Evolutionary conservation across 257 asterid species (phyloP).

Genomic region (Datura wrightii): DNA sequence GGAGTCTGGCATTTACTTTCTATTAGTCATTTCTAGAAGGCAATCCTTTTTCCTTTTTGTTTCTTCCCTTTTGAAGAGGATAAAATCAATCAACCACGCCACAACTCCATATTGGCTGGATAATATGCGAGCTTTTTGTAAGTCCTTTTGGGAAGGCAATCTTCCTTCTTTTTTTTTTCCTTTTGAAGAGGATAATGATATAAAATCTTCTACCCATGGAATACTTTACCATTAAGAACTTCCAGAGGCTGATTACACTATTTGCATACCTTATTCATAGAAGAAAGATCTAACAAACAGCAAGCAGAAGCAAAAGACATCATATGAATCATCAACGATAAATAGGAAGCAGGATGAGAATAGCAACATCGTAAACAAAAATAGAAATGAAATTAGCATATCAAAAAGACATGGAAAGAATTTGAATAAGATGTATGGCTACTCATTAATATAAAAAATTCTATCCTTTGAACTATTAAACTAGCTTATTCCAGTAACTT

Average conservation of each 20-base stretch:
- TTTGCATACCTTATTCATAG: background rate
- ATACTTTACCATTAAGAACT: background rate
- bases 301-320: background rate
- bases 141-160: conserved; percentile 21
- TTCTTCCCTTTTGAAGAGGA: conserved; percentile 4
- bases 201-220: background rate
- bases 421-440: conserved; percentile 29
- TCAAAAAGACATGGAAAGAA: conserved; percentile 16
- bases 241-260: conserved; percentile 8
- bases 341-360: conserved; percentile 4
- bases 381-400: conserved; percentile 16
- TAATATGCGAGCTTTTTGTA: background rate
- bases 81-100: background rate
- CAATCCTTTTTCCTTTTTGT: background rate
- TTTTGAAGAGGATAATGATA: conserved; percentile 29
- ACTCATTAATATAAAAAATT: conserved; percentile 27
- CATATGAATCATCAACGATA: conserved; percentile 1
- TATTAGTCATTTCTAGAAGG: background rate
- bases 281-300: conserved; percentile 13
- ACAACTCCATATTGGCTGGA: background rate
- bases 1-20: background rate
- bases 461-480: conserved; percentile 26
- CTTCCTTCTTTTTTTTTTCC: background rate
- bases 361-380: conserved; percentile 4
- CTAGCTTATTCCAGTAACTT: conserved; percentile 24